phyloP scores from a whole-genome alignment of 1,284 basidiomycete species.

The Anthracocystis panici-leucophaei region DNA sequence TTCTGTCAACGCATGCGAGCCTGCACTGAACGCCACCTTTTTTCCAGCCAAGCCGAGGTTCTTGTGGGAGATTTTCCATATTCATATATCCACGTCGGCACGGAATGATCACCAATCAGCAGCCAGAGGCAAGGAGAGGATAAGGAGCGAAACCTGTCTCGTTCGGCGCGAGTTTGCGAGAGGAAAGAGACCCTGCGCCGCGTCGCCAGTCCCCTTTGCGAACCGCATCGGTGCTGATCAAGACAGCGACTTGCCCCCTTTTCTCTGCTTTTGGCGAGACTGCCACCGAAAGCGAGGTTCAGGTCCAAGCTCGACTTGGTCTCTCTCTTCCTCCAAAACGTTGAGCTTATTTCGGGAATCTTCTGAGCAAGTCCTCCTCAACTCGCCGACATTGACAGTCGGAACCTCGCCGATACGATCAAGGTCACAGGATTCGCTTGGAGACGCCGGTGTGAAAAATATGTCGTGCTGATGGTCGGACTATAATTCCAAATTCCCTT shows the following conservation, averaged over 20 bases:
- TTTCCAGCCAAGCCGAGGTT: not conserved
- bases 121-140: not conserved
- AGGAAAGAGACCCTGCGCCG: not conserved
- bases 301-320: not conserved
- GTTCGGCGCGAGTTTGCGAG: slow-evolving; percentile 1
- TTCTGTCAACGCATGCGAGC: slow-evolving; percentile 2
- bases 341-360: not conserved
- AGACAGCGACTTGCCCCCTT: no score
- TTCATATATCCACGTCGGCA: not conserved
- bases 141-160: no score
- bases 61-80: not conserved
- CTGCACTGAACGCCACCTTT: slow-evolving; percentile 1
- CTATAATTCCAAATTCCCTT: not conserved
- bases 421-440: no score
- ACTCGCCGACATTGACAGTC: no score
- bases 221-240: slow-evolving; percentile 1
- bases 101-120: not conserved
- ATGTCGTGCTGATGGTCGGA: no score
- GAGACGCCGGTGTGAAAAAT: no score
- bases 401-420: no score
- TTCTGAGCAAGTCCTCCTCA: not conserved
- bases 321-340: slow-evolving; percentile 1
- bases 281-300: slow-evolving; percentile 2
- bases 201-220: not conserved
- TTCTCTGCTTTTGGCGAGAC: slow-evolving; percentile 3